Base-by-base conservation (phyloP, 257 asterid species). In the Oldenlandia corymbosa region DNA sequence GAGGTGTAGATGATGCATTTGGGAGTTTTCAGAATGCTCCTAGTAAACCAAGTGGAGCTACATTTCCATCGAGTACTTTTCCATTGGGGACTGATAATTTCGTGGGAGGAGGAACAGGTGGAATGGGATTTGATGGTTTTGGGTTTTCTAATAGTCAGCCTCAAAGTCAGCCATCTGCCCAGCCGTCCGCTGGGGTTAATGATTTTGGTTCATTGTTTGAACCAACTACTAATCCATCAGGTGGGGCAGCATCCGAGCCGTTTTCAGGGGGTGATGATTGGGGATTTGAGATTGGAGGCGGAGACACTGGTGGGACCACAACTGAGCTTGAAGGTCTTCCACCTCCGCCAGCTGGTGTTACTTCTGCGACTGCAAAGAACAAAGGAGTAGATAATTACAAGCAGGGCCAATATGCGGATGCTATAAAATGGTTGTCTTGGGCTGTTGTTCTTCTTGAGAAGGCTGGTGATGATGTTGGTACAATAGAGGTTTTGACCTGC, bases 291-390 rank as follows among this genome's bases (percentile, higher is more conserved):
- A 82, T 83, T 62, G 85, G 65, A 32, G 80, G 78, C 41, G 88
- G 81, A 60, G 90, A 79, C 68, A 24, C 65, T 9, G 83, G 87
- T 3, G 82, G 81, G 23, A 87, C n/a, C n/a, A n/a, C 95, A 14
- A 90, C 90, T 58, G 96, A 93, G 80, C 81, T 90, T 47, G 99
- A 93, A 58, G 97, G 96, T 46, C 96, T 93, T 70, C 95, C 97
- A 51, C 95, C 96, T 27, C 97, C 97, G 23, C 95, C 85, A 37
- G 72, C 85, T 41, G 96, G 96, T 42, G 86, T 93, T 45, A 69
- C 82, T 68, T 92, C 88, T 58, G 66, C 90, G 1, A 39, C 87
- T 39, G 97, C 99, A 7, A 93, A 87, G 78, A 76, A 42, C 68
- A 81, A 79, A 71, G 87, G 87, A 55, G 67, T 78, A 63, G 84